Conservation (phyloP, 2,329 filamentous ascomycete genomes). For the Sclerotinia borealis region DNA sequence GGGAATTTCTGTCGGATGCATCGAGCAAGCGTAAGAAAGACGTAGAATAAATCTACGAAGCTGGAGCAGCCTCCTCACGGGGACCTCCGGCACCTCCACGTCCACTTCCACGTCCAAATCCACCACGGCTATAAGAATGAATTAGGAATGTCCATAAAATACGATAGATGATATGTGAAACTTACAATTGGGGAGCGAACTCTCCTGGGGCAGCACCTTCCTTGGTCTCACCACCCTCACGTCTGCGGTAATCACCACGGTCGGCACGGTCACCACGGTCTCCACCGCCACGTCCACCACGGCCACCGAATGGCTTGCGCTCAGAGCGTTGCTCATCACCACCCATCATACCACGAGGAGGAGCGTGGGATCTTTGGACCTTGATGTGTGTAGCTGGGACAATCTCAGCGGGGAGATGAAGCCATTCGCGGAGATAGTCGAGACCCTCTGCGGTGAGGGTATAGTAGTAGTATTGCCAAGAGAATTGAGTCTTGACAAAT, state of each 20-base stretch:
- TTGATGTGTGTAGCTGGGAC: slow-evolving; percentile 99
- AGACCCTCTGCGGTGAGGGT: slow-evolving; percentile 99
- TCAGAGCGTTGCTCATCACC: slow-evolving; percentile 75
- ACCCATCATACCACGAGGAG: slow-evolving; percentile 90
- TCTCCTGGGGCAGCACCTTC: slow-evolving; percentile 88
- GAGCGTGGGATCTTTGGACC: slow-evolving; percentile 97
- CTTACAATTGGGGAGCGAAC: slow-evolving; percentile 86
- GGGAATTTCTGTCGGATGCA: slow-evolving; percentile 33
- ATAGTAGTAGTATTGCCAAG: slow-evolving; percentile 99
- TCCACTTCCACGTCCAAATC: slow-evolving; percentile 84
- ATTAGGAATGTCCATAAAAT: slow-evolving; percentile 18
- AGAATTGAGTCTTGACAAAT: slow-evolving; percentile 99
- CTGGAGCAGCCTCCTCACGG: slow-evolving; percentile 49
- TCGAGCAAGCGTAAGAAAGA: slow-evolving; percentile 31
- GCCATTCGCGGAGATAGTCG: slow-evolving; percentile 99
- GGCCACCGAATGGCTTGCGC: slow-evolving; percentile 73
- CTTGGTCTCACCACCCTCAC: slow-evolving; percentile 69
- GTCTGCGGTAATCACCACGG: slow-evolving; percentile 88
- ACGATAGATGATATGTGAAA: slow-evolving; percentile 21
- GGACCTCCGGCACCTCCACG: slow-evolving; percentile 63
- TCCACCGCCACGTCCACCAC: slow-evolving; percentile 62
- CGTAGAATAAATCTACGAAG: slow-evolving; percentile 28
- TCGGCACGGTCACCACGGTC: slow-evolving; percentile 64
- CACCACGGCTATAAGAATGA: slow-evolving; percentile 61
- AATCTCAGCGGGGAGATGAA: slow-evolving; percentile 98